Evolutionary conservation across 169 alveolate genomes (phyloP).

Genomic region (Plasmodium billcollinsi): DNA sequence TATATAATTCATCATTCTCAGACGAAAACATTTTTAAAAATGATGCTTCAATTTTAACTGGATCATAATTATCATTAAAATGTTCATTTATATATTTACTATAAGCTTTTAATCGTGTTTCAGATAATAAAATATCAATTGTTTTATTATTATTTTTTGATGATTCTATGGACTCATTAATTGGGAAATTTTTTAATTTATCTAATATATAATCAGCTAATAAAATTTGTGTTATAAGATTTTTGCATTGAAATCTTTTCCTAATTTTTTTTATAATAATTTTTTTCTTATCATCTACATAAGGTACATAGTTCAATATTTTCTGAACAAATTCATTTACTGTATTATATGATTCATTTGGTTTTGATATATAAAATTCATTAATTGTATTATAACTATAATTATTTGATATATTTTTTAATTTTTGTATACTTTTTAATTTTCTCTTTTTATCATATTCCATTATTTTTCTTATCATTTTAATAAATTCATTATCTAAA

Average conservation of each 20-base stretch:
- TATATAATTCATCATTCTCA: slow-evolving; percentile 21
- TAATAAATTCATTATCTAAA: slow-evolving; percentile 66
- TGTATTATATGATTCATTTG: slow-evolving; percentile 54
- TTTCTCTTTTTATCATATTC: slow-evolving; percentile 71
- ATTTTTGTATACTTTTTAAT: slow-evolving; percentile 10
- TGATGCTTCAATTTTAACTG: slow-evolving; percentile 27
- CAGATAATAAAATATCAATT: slow-evolving; percentile 20
- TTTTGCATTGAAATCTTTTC: slow-evolving; percentile 38
- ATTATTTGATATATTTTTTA: slow-evolving; percentile 27
- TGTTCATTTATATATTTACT: slow-evolving; percentile 42
- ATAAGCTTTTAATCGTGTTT: slow-evolving; percentile 49
- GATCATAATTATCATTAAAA: slow-evolving; percentile 16
- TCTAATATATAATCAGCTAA: slow-evolving; percentile 71
- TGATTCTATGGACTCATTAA: slow-evolving; percentile 9
- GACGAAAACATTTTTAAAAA: slow-evolving; percentile 2
- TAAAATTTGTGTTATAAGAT: slow-evolving; percentile 50
- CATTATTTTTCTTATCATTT: slow-evolving; percentile 56
- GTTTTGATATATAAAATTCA: slow-evolving; percentile 44
- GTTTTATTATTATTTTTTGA: slow-evolving; percentile 13
- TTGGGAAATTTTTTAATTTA: slow-evolving; percentile 51
- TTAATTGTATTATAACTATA: slow-evolving; percentile 7
- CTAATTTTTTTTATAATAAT: slow-evolving; percentile 30
- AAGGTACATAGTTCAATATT: slow-evolving; percentile 71
- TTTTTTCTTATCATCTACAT: slow-evolving; percentile 71
- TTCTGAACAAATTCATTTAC: slow-evolving; percentile 62